phyloP scores from a whole-genome alignment of 2,329 filamentous ascomycete species.

The Plectosphaerella cucumerina region DNA sequence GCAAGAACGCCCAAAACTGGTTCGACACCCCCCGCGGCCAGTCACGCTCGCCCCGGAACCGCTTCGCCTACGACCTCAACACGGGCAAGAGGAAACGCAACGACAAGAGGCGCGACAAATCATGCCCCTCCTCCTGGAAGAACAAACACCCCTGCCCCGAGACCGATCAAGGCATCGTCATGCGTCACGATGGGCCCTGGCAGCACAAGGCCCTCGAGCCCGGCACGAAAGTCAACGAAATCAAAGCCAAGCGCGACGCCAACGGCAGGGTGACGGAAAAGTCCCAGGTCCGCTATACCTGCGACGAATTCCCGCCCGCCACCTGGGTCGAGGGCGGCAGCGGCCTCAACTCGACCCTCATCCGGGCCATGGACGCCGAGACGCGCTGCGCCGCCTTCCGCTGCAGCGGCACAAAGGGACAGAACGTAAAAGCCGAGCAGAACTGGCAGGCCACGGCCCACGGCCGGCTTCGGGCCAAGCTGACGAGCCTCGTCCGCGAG shows the following conservation, averaged over 20 bases:
- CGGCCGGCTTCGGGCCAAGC: not conserved
- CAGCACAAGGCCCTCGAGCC: slow-evolving; percentile 1
- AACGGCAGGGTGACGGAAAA: too few species aligned
- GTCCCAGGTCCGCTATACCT: not conserved
- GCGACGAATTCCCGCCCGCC: slow-evolving; percentile 5
- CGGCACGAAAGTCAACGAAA: slow-evolving; percentile 5
- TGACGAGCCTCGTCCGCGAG: too few species aligned
- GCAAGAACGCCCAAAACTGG: slow-evolving; percentile 15
- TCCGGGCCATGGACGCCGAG: not conserved
- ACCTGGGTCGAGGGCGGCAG: slow-evolving; percentile 4
- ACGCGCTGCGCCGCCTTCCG: slow-evolving; percentile 2
- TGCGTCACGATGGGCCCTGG: too few species aligned
- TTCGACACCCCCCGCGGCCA: slow-evolving; percentile 6
- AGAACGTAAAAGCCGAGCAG: not conserved
- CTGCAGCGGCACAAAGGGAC: not conserved
- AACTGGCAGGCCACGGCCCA: slow-evolving; percentile 1
- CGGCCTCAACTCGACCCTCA: not conserved
- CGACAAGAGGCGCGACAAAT: slow-evolving; percentile 2
- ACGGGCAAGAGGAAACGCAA: slow-evolving; percentile 5
- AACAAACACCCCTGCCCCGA: not conserved
- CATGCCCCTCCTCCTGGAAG: slow-evolving; percentile 7
- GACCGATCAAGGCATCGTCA: too few species aligned
- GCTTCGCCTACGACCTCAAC: slow-evolving; percentile 6
- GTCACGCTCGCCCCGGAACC: slow-evolving; percentile 4
- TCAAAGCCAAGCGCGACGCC: slow-evolving; percentile 13